Conservation (phyloP, 1,284 basidiomycete genomes). For the Ustilago cynodontis region DNA sequence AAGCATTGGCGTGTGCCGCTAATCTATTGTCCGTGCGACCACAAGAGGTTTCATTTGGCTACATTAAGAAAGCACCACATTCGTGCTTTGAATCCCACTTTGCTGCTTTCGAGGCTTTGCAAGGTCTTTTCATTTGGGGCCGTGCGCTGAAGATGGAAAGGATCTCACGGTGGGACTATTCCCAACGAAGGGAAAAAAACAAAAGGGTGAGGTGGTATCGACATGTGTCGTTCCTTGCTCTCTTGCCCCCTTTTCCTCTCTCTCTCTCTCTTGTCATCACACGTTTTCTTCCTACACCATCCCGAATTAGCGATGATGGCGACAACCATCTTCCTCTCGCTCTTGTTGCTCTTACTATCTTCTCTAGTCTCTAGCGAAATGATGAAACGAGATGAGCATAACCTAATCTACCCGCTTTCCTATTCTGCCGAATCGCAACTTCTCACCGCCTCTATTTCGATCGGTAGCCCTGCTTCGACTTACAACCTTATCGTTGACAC, state of each 20-base stretch:
- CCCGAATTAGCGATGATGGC: neutral
- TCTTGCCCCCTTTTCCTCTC: neutral
- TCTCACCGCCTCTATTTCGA: conserved; percentile 23
- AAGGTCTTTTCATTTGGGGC: no score
- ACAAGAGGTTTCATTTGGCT: neutral
- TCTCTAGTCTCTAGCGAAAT: no score
- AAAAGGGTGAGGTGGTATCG: neutral
- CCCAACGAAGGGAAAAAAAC: neutral
- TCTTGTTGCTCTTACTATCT: neutral
- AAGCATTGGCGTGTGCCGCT: no score
- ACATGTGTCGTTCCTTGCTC: neutral
- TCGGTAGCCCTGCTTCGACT: conserved; percentile 13
- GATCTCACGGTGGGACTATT: neutral
- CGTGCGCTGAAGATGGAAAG: no score
- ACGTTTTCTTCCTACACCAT: no score
- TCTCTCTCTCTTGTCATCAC: neutral
- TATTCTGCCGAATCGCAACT: conserved; percentile 15
- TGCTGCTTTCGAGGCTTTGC: neutral
- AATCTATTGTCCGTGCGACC: no score
- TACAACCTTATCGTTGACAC: conserved; percentile 43
- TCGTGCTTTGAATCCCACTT: neutral
- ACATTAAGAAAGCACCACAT: neutral
- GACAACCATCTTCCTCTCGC: neutral
- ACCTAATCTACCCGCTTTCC: conserved; percentile 20
- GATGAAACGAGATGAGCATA: conserved; percentile 7